Percentiles rank a stretch among this genome's conserved stretches.
phyloP scores from a whole-genome alignment of 495 filamentous ascomycete genomes.

The Hapsidospora chrysogenum region DNA sequence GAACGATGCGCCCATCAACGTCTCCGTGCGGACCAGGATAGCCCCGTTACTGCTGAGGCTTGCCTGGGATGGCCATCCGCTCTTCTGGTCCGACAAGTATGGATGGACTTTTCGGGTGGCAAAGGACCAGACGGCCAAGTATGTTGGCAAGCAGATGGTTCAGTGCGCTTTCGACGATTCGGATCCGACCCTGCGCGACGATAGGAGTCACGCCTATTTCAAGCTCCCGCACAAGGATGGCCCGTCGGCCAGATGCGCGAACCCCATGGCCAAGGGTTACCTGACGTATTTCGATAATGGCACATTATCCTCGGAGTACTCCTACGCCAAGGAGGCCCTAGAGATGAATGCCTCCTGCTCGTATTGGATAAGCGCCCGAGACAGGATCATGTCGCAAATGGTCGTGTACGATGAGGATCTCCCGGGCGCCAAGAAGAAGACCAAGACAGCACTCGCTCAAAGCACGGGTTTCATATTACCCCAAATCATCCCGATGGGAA shows the following conservation, averaged over 20 bases:
- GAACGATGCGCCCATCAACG: conserved; percentile 40
- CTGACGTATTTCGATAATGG: conserved; percentile 82
- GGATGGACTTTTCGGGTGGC: conserved; percentile 86
- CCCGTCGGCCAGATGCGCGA: conserved; percentile 64
- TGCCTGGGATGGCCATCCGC: conserved; percentile 74
- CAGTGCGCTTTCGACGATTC: conserved; percentile 71
- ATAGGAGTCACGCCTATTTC: conserved; percentile 54
- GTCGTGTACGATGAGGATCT: conserved; percentile 69
- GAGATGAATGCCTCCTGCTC: conserved; percentile 98
- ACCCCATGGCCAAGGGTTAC: conserved; percentile 81
- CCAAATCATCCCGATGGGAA: conserved; percentile 98
- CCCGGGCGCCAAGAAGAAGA: neutral
- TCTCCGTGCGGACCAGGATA: conserved; percentile 80
- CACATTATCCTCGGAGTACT: conserved; percentile 66
- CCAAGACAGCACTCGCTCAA: neutral
- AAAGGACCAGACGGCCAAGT: conserved; percentile 40
- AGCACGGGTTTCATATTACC: conserved; percentile 78
- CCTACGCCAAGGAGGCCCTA: conserved; percentile 81
- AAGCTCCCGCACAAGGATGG: conserved; percentile 96
- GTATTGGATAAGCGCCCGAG: conserved; percentile 93
- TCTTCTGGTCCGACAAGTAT: conserved; percentile 83
- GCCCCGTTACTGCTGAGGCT: conserved; percentile 73
- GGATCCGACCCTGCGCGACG: conserved; percentile 43
- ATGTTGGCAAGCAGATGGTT: conserved; percentile 50
- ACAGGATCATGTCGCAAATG: conserved; percentile 83